Percentiles rank a stretch among this genome's conserved stretches.
Evolutionary conservation across 805 yeast genomes (phyloP).

Genomic region (Ogataea ramenticola): DNA sequence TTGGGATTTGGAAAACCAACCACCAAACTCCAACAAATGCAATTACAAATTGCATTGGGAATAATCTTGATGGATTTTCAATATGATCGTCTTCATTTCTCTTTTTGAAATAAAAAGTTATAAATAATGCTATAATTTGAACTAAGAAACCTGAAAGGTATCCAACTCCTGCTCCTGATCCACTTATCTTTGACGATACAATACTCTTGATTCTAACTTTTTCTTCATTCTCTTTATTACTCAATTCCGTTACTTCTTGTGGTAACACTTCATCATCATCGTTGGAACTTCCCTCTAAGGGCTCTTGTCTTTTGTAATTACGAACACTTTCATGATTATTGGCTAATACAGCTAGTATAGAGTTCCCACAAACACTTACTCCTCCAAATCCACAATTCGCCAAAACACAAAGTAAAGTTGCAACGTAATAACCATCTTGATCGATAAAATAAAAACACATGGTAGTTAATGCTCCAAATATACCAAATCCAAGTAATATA

Average conservation of each 20-base stretch:
- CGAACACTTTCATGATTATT: constrained; percentile 25
- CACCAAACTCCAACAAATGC: constrained; percentile 71
- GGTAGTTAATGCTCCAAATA: constrained; percentile 51
- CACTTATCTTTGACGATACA: constrained; percentile 47
- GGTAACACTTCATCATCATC: neutral
- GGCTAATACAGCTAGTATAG: constrained; percentile 58
- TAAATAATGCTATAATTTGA: constrained; percentile 50
- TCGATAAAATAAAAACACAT: constrained; percentile 33
- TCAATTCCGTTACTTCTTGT: neutral
- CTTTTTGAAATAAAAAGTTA: constrained; percentile 22
- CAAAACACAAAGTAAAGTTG: constrained; percentile 45
- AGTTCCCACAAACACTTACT: constrained; percentile 73
- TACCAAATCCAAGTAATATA: constrained; percentile 49
- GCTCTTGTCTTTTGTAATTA: neutral
- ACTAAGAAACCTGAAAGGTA: constrained; percentile 63
- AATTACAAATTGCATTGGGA: constrained; percentile 51
- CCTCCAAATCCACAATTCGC: constrained; percentile 72
- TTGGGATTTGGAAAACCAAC: constrained; percentile 63
- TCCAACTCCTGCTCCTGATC: constrained; percentile 66
- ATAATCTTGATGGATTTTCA: constrained; percentile 15
- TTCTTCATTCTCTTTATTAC: constrained; percentile 3
- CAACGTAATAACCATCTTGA: constrained; percentile 38
- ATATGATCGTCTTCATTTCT: constrained; percentile 10
- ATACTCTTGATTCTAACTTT: constrained; percentile 22
- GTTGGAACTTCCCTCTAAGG: neutral